Evolutionary conservation across 768 basidiomycete species (phyloP).

Genomic region (Boletus eberwhitei): DNA sequence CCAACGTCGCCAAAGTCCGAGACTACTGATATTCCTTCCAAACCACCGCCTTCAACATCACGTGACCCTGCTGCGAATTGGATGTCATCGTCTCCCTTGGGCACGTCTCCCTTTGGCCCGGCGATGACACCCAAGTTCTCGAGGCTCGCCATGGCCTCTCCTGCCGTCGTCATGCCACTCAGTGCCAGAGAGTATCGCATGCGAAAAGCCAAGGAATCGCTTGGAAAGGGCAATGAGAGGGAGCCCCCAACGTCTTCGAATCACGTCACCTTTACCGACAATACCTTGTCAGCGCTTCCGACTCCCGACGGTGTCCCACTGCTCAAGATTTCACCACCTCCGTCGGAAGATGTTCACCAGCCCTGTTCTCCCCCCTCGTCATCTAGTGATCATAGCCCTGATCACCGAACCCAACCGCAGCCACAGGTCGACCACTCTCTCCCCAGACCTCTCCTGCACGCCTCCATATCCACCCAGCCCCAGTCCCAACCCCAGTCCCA

Average conservation of each 20-base stretch:
- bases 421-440: neutral
- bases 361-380: neutral
- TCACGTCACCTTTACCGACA: constrained; percentile 16
- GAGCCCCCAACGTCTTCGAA: neutral
- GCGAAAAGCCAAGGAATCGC: constrained; percentile 10
- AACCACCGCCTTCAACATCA: constrained; percentile 19
- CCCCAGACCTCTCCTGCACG: constrained; percentile 1
- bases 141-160: constrained; percentile 26
- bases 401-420: constrained; percentile 4
- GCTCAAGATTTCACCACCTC: constrained; percentile 17
- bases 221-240: constrained; percentile 8
- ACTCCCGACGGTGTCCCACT: constrained; percentile 1
- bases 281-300: neutral
- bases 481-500: neutral
- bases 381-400: neutral
- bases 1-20: neutral
- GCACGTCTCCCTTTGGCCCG: constrained; percentile 27
- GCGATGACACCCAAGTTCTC: constrained; percentile 29
- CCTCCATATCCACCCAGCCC: constrained; percentile 6
- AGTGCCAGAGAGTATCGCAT: constrained; percentile 29
- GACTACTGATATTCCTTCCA: constrained; percentile 1
- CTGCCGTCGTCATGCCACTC: constrained; percentile 31
- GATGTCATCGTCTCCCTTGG: constrained; percentile 16
- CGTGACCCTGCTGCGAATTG: constrained; percentile 29
- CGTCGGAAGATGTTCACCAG: neutral